Conservation (phyloP, 495 filamentous ascomycete genomes). For the Tuber brumale region DNA sequence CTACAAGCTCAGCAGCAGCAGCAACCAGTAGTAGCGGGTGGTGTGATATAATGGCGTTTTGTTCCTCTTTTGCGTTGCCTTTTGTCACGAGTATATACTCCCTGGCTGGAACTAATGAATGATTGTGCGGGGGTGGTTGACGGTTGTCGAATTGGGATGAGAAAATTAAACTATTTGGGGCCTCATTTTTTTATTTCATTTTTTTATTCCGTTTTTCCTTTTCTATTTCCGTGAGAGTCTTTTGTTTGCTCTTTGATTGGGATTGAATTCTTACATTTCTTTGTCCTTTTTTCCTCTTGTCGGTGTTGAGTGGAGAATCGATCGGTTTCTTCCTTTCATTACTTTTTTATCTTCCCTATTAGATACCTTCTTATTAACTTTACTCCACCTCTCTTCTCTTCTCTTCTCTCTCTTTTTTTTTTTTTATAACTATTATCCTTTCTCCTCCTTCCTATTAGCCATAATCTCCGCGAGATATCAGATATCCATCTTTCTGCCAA, state of each 20-base stretch:
- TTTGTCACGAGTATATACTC: constrained; percentile 28
- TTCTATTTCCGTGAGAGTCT: constrained; percentile 14
- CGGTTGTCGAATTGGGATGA: not conserved
- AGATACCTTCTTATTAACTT: constrained; percentile 15
- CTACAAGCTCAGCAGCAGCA: not conserved
- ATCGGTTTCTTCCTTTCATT: constrained; percentile 15
- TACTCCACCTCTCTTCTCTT: constrained; percentile 7
- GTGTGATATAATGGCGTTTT: constrained; percentile 36
- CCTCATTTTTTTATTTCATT: not conserved
- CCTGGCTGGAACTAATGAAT: constrained; percentile 38
- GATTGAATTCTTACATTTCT: constrained; percentile 32
- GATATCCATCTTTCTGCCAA: constrained; percentile 9
- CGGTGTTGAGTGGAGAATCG: constrained; percentile 38
- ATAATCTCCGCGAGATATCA: constrained; percentile 32
- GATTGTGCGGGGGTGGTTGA: constrained; percentile 17
- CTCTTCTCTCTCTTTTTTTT: not conserved
- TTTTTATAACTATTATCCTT: constrained; percentile 5
- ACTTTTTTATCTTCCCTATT: constrained; percentile 7
- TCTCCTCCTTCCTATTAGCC: constrained; percentile 9
- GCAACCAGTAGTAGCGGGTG: constrained; percentile 9
- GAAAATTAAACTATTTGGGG: not conserved
- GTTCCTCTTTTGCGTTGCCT: constrained; percentile 19
- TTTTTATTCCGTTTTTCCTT: not conserved
- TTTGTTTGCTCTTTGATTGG: constrained; percentile 26
- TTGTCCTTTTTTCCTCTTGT: constrained; percentile 29